Evolutionary conservation across 768 basidiomycete species (phyloP).

Genomic region (Hemileccinum rubropunctum): DNA sequence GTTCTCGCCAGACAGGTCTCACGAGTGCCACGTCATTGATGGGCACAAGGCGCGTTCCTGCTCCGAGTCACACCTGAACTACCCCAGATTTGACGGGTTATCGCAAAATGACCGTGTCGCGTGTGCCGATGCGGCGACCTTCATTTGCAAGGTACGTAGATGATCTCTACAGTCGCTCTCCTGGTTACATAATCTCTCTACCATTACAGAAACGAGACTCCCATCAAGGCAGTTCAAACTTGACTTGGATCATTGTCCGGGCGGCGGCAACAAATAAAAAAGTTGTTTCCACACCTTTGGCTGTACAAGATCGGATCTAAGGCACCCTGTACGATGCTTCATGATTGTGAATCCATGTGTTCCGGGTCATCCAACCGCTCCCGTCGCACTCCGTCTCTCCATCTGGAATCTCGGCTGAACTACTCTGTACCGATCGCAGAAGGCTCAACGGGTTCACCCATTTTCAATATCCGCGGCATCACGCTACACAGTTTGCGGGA

Average conservation of each 20-base stretch:
- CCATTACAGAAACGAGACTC: conserved; percentile 11
- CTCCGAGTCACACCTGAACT: background rate
- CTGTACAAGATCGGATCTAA: conserved; percentile 19
- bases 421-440: background rate
- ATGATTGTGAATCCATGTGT: conserved; percentile 1
- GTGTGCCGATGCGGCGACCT: conserved; percentile 30
- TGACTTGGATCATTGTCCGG: conserved; percentile 15
- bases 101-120: conserved; percentile 1
- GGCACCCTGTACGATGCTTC: background rate
- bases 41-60: background rate
- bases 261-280: conserved; percentile 2
- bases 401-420: background rate
- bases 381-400: conserved; percentile 16
- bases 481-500: background rate
- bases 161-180: conserved; percentile 9
- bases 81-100: background rate
- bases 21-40: background rate
- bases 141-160: conserved; percentile 1
- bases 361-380: conserved; percentile 13
- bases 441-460: background rate
- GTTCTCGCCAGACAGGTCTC: background rate
- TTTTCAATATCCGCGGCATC: conserved; percentile 8
- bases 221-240: background rate
- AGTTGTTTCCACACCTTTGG: background rate
- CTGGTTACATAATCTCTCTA: conserved; percentile 14